Base-by-base conservation (phyloP, 2,329 filamentous ascomycete genomes). In the Colletotrichum scovillei region DNA sequence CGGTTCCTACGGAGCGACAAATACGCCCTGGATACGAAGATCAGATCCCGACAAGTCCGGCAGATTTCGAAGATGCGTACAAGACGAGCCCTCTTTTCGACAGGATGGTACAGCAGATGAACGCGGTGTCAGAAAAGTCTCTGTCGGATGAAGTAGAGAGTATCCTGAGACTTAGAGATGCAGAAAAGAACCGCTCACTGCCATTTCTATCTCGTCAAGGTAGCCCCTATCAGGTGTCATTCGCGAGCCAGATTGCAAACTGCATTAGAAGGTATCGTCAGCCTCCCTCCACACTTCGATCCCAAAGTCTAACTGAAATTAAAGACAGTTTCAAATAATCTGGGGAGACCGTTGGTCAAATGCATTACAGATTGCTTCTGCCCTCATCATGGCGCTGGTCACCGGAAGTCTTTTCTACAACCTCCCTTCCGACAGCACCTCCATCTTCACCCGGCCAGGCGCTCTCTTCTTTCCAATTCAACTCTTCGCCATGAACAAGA, bases 1-100 rank as follows among this genome's bases (percentile, higher is more conserved):
- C 93, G 1, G 94, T 96, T 79, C 89, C 92, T 1, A 89, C 88
- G 11, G 93, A 95, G 78, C 88, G 94, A 46, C 87, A 88, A 19
- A 92, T 95, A 79, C 89, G 92, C 24, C 81, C 86, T 0, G 93
- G 92, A 1, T 92, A 87, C 76, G 91, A 95, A 77, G 84, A 88
- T 9, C 89, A 88, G 4, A 90, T 92, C 1, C 94, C 94, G 0
- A 93, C 92, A 78, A 93, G 92, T 0, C 84, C 93, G 0, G 88
- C 90, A 63, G 93, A 94, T 46, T 88, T 96, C 72, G 89, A 86
- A 46, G 16, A 53, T 30, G 66, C 55, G 1, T 73, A 69, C 30
- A 81, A 82, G 26, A 81, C 83, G 8, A 49, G 42, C 60, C 79
- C 85, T 6, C 81, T 82, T 0, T 84, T 82, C 52, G 82, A 84